Percentiles rank a stretch among this genome's conserved stretches.
phyloP scores from a whole-genome alignment of 176 grass and related monocot species.

The Miscanthus lutarioriparius region DNA sequence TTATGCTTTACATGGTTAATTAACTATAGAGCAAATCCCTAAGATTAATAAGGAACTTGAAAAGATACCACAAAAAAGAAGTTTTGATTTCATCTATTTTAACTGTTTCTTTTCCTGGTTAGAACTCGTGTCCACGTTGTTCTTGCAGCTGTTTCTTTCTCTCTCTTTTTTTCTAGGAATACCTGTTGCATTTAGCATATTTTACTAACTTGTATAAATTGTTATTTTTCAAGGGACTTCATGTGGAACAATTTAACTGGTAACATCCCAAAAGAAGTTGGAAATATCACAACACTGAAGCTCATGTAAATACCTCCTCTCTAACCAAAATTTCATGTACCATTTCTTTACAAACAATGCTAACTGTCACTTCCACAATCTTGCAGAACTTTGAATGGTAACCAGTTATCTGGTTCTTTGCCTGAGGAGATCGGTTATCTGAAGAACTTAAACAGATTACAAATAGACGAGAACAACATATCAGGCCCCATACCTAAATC shows the following conservation, averaged over 20 bases:
- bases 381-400: slow-evolving; percentile 91
- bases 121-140: not conserved
- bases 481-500: slow-evolving; percentile 86
- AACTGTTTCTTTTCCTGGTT: slow-evolving; percentile 19
- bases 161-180: not conserved
- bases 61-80: not conserved
- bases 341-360: slow-evolving; percentile 17
- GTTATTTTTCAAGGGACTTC: slow-evolving; percentile 63
- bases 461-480: slow-evolving; percentile 82
- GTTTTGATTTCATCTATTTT: not conserved
- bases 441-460: slow-evolving; percentile 64
- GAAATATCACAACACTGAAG: slow-evolving; percentile 61
- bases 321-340: not conserved
- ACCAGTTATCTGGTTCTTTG: slow-evolving; percentile 69
- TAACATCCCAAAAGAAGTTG: slow-evolving; percentile 89
- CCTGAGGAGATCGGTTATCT: slow-evolving; percentile 90
- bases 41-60: not conserved
- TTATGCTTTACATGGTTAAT: slow-evolving; percentile 12
- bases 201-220: slow-evolving; percentile 28
- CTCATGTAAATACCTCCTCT: slow-evolving; percentile 64
- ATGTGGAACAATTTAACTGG: slow-evolving; percentile 98
- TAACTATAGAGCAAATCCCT: not conserved
- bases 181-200: not conserved
- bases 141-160: slow-evolving; percentile 1
- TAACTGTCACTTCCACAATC: not conserved